Evolutionary conservation across 2,329 filamentous ascomycete genomes (phyloP), one percentile per base, ranked within the genome.

Genomic region (Scytalidium lignicola): DNA sequence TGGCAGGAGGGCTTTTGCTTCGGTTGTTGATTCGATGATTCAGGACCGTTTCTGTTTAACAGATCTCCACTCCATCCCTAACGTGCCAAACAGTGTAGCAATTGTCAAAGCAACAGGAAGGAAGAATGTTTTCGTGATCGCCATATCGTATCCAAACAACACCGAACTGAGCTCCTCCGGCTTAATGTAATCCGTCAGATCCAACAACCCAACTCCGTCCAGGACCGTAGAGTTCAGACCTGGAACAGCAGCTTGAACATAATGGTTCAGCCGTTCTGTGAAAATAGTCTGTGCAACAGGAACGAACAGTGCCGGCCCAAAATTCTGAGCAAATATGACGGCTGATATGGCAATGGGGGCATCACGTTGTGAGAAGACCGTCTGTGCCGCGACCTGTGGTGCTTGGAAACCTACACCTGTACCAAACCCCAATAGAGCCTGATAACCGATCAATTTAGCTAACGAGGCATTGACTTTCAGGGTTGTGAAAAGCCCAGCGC

Each of bases 211-310:
- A 18, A 37, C 18, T 22, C 10, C 21, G 13, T 43, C 26, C 18
- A 48, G 20, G 17, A 19, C 6, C 15, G 44, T 47, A 15, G 32
- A 19, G 20, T 47, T 47, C 4, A 47, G 13, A 13, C n/a, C n/a
- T 3, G 73, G 68, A 5, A 37, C 32, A 13, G 32, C 32, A 8
- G 32, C 32, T 13, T 37, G 6, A 20, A 70, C 65, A 50, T 69
- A 61, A 2, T 55, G 45, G n/a, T 58, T 56, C 2, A 88, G 66
- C 0, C 74, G 78, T 58, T 86, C 85, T 52, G 79, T 75, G 67
- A 87, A 86, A 41, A 85, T 74, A 29, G 82, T 79, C 61, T 88
- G 80, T 0, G 78, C 77, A 9, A 84, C 77, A 7, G 78, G 76
- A 41, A 87, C 75, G 54, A 79, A 78, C 20, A 87, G 66, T 3